Percentiles rank a stretch among this genome's conserved stretches.
These are phyloP conservation scores for Penicillium sp. DNA, from an alignment of 2,329 filamentous ascomycete genomes.

Conservation along the genomic window DNA sequence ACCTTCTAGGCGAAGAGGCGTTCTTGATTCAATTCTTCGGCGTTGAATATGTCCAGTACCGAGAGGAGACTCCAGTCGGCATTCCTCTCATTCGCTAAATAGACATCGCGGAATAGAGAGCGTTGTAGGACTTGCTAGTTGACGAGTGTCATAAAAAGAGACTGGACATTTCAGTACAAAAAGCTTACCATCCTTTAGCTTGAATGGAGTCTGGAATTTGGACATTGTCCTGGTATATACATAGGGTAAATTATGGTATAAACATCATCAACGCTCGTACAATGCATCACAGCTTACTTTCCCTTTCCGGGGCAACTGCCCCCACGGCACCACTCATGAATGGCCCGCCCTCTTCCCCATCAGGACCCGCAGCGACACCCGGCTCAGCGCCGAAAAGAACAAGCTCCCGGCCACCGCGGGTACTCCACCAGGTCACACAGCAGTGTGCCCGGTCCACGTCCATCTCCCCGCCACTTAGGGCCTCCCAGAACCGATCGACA, in stretches of 20 bases:
- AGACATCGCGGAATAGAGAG: not conserved
- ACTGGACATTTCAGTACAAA: no score
- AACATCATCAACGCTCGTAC: conserved; percentile 7
- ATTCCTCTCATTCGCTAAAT: conserved; percentile 60
- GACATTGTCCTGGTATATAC: conserved; percentile 13
- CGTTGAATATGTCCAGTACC: conserved; percentile 75
- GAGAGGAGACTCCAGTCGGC: conserved; percentile 68
- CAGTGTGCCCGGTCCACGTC: conserved; percentile 79
- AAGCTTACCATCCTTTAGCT: no score
- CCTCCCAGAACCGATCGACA: conserved; percentile 74
- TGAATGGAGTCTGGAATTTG: not conserved
- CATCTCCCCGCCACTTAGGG: conserved; percentile 79
- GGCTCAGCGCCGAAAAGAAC: conserved; percentile 51
- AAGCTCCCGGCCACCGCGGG: conserved; percentile 60
- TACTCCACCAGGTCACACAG: conserved; percentile 85
- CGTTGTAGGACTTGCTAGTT: not conserved
- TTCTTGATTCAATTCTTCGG: conserved; percentile 81
- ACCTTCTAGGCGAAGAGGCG: conserved; percentile 68
- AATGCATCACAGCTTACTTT: conserved; percentile 49
- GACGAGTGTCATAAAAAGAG: not conserved
- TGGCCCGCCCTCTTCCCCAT: conserved; percentile 34
- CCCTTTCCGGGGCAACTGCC: conserved; percentile 41
- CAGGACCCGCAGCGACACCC: conserved; percentile 5
- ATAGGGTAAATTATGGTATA: conserved; percentile 9
- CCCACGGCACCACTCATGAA: conserved; percentile 61